Conservation (phyloP, 1,139 yeast genomes). For the Hemisphaericaspora lyxosophila region DNA sequence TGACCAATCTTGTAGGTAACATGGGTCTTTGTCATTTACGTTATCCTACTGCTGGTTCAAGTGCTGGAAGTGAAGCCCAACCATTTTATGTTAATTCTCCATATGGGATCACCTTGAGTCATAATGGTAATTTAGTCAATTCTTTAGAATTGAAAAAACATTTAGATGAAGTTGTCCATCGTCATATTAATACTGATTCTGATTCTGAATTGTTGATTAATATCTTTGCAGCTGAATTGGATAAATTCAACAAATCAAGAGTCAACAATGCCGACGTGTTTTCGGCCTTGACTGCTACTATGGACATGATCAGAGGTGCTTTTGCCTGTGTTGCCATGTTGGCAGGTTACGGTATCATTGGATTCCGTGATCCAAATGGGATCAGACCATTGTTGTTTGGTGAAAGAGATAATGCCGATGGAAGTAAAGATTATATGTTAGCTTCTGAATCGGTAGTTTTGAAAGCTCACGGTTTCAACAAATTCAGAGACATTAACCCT, state of each 20-base stretch:
- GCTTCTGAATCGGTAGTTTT: slow-evolving; percentile 95
- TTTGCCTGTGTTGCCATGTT: slow-evolving; percentile 94
- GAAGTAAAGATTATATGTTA: slow-evolving; percentile 87
- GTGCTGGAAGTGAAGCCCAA: slow-evolving; percentile 96
- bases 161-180: slow-evolving; percentile 90
- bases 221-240: slow-evolving; percentile 88
- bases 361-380: slow-evolving; percentile 97
- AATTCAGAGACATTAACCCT: slow-evolving; percentile 79
- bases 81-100: slow-evolving; percentile 98
- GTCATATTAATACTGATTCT: slow-evolving; percentile 95
- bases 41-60: slow-evolving; percentile 98
- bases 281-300: slow-evolving; percentile 80
- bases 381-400: slow-evolving; percentile 90
- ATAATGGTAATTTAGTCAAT: slow-evolving; percentile 93
- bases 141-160: slow-evolving; percentile 72
- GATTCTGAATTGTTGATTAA: slow-evolving; percentile 90
- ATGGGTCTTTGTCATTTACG: slow-evolving; percentile 96
- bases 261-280: slow-evolving; percentile 89
- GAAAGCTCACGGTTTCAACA: slow-evolving; percentile 86
- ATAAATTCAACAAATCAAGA: slow-evolving; percentile 87
- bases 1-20: slow-evolving; percentile 80
- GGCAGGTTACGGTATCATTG: slow-evolving; percentile 94
- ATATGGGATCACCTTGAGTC: slow-evolving; percentile 85
- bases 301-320: slow-evolving; percentile 83
- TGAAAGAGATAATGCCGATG: slow-evolving; percentile 68